phyloP scores from a whole-genome alignment of 768 basidiomycete genomes.

The Amanita brunnescens region DNA sequence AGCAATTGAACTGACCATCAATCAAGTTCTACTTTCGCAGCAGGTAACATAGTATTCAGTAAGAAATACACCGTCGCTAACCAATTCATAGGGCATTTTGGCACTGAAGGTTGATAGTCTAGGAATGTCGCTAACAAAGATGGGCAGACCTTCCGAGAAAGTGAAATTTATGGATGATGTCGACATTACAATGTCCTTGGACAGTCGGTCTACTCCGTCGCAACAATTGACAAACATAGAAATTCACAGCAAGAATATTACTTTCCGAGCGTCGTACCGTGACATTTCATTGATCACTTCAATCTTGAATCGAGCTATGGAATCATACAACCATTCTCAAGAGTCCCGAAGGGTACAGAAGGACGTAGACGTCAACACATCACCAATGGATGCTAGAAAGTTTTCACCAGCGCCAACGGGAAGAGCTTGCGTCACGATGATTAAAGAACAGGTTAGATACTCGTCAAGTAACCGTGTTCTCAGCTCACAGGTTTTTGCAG shows the following conservation, averaged over 20 bases:
- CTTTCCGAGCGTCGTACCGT: slow-evolving; percentile 91
- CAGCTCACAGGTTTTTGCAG: slow-evolving; percentile 28
- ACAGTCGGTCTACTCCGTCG: slow-evolving; percentile 63
- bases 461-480: not conserved
- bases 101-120: slow-evolving; percentile 73
- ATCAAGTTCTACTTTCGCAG: slow-evolving; percentile 81
- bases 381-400: not conserved
- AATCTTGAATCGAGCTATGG: slow-evolving; percentile 81
- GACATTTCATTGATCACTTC: slow-evolving; percentile 85
- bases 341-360: slow-evolving; percentile 6
- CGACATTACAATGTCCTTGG: slow-evolving; percentile 80
- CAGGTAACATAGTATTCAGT: slow-evolving; percentile 43
- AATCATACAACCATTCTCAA: slow-evolving; percentile 52
- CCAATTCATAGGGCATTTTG: slow-evolving; percentile 53
- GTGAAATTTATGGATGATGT: slow-evolving; percentile 92
- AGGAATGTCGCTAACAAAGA: slow-evolving; percentile 89
- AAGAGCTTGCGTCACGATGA: slow-evolving; percentile 41
- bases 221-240: slow-evolving; percentile 81
- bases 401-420: slow-evolving; percentile 17
- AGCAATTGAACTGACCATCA: slow-evolving; percentile 79
- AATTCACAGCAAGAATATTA: slow-evolving; percentile 68
- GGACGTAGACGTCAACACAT: not conserved
- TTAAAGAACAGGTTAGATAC: slow-evolving; percentile 68
- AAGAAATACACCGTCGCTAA: slow-evolving; percentile 1
- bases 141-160: slow-evolving; percentile 76